phyloP scores from a whole-genome alignment of 371 early-diverging fungal genomes.

The Mucor saturninus region DNA sequence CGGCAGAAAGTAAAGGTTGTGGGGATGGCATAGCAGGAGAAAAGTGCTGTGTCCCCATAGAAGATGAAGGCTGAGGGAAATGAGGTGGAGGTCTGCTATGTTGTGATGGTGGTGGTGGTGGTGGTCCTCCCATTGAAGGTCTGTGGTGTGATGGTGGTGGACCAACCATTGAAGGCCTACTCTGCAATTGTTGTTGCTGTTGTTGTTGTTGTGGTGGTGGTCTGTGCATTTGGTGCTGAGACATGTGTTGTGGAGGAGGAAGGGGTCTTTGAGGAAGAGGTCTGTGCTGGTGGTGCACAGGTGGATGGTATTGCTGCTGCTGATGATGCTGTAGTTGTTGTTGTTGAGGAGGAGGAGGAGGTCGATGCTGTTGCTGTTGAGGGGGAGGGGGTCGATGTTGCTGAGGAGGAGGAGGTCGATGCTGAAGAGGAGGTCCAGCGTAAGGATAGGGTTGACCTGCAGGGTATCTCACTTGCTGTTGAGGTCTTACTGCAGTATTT shows the following conservation, averaged over 20 bases:
- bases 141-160: slow-evolving; percentile 7
- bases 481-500: slow-evolving; percentile 16
- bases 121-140: not conserved
- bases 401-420: slow-evolving; percentile 4
- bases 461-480: slow-evolving; percentile 28
- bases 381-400: not conserved
- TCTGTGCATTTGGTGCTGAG: slow-evolving; percentile 6
- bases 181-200: slow-evolving; percentile 2
- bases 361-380: not conserved
- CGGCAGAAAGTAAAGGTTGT: slow-evolving; percentile 26
- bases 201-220: not conserved
- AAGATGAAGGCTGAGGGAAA: slow-evolving; percentile 17
- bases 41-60: slow-evolving; percentile 12
- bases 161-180: not conserved
- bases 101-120: slow-evolving; percentile 12
- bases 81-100: not conserved
- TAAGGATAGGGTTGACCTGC: not conserved
- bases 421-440: slow-evolving; percentile 3
- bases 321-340: not conserved
- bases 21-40: slow-evolving; percentile 18
- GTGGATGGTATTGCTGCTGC: too few relatives aligned
- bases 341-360: not conserved
- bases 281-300: not conserved
- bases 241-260: slow-evolving; percentile 3
- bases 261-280: slow-evolving; percentile 8